Evolutionary conservation across 2,329 filamentous ascomycete species (phyloP).

Genomic region (Lasiodiplodia sp.): DNA sequence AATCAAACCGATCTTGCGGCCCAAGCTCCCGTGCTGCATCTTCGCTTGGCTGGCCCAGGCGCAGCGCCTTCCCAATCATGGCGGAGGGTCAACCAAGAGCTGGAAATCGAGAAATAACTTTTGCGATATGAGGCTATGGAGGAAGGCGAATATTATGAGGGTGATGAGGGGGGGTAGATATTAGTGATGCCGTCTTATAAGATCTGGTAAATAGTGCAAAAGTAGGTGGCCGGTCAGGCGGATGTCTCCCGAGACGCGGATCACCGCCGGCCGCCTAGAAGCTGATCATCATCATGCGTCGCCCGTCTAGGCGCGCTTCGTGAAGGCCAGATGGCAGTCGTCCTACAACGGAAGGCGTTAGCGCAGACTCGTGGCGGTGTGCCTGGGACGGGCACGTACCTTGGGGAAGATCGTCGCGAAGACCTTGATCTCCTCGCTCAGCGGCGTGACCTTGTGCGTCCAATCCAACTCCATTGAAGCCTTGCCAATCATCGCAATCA

Average conservation of each 20-base stretch:
- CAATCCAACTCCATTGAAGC: slow-evolving; percentile 87
- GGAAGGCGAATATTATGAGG: slow-evolving; percentile 9
- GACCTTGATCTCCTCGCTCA: slow-evolving; percentile 94
- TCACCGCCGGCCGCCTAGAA: slow-evolving; percentile 23
- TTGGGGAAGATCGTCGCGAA: slow-evolving; percentile 98
- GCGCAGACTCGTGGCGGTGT: slow-evolving; percentile 3
- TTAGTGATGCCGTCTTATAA: slow-evolving; percentile 12
- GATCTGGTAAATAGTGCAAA: slow-evolving; percentile 15
- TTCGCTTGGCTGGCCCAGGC: neutral
- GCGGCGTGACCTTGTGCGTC: slow-evolving; percentile 83
- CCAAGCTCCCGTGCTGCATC: slow-evolving; percentile 18
- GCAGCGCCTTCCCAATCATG: slow-evolving; percentile 6
- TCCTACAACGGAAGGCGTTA: slow-evolving; percentile 27
- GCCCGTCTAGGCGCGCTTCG: slow-evolving; percentile 26
- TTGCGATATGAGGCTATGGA: slow-evolving; percentile 17
- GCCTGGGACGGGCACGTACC: slow-evolving; percentile 51
- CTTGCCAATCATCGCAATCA: slow-evolving; percentile 90
- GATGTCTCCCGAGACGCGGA: slow-evolving; percentile 25
- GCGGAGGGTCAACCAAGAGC: slow-evolving; percentile 4
- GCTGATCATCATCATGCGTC: slow-evolving; percentile 23
- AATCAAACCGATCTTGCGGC: slow-evolving; percentile 20
- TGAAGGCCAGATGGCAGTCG: slow-evolving; percentile 32
- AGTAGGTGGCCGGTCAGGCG: slow-evolving; percentile 19
- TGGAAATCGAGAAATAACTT: slow-evolving; percentile 5
- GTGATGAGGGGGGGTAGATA: neutral